Evolutionary conservation across 805 yeast species (phyloP), one percentile per base, ranked within the genome.

Genomic region (Ogataea nonfermentans): DNA sequence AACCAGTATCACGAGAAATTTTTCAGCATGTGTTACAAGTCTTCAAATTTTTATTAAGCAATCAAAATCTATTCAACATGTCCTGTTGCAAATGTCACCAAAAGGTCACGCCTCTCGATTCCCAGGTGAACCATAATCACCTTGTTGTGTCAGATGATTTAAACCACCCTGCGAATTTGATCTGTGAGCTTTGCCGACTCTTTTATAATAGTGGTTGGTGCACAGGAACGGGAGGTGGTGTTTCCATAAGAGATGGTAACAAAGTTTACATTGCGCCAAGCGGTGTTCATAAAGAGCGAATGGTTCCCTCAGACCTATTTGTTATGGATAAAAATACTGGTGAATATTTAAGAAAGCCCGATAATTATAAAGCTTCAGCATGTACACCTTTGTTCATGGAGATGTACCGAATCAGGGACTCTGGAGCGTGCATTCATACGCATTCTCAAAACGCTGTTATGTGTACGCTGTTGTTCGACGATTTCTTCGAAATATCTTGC

Each of bases 191-290:
- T 22, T 89, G 96, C 59, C 69, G 76, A 36, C 65, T 74, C 12
- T 87, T 91, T 58, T 91, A 84, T 59, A 70, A 76, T 50, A 83
- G 84, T 55, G 83, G 85, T 35, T 89, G 96, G 96, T 91, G 87
- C 51, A 81, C 96, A 0, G 97, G 97, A 3, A 91, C 98, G 1
- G 97, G 96, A 3, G 98, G 97, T 23, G 97, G 97, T 3, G 82
- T 91, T 52, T 84, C 95, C 23, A 82, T 90, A 35, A 65, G 81
- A 39, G 71, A 74, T 2, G 73, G 71, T 1, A 70, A 78, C 44
- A 53, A 66, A 14, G 76, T 86, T 12, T 90, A 74, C 59, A 73
- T 90, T 28, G 95, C 97, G 0, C 97, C 98, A 4, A 84, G 95
- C n/a, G 97, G 97, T 1, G 95, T 90, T 7, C 96, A 90, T 59